Conservation (phyloP, 768 basidiomycete genomes). For the Panaeolus cyanescens region DNA sequence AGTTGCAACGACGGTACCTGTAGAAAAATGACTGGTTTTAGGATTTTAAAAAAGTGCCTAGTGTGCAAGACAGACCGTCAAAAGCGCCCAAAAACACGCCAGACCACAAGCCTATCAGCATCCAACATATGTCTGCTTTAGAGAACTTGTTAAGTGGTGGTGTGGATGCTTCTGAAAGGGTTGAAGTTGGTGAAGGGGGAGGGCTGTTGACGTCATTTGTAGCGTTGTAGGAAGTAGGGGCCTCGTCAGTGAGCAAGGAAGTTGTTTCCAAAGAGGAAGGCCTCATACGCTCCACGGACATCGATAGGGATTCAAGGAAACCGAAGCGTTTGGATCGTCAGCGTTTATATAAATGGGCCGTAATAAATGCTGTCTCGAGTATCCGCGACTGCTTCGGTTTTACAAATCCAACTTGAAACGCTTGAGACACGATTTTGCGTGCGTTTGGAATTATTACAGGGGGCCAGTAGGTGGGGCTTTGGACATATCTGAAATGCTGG, state of each 20-base stretch:
- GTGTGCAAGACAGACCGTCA: slow-evolving; percentile 61
- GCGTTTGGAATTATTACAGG: slow-evolving; percentile 5
- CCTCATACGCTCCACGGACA: slow-evolving; percentile 47
- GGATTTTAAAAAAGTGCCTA: slow-evolving; percentile 6
- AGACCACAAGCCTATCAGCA: slow-evolving; percentile 79
- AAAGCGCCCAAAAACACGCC: slow-evolving; percentile 84
- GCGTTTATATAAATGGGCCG: slow-evolving; percentile 12
- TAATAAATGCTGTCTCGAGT: slow-evolving; percentile 5
- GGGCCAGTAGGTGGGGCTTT: slow-evolving; percentile 19
- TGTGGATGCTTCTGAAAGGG: slow-evolving; percentile 29
- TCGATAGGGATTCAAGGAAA: slow-evolving; percentile 34
- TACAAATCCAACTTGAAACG: slow-evolving; percentile 35
- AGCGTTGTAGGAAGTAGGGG: slow-evolving; percentile 49
- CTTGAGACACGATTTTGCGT: slow-evolving; percentile 1
- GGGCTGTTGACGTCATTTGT: slow-evolving; percentile 39
- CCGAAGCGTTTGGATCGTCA: slow-evolving; percentile 19
- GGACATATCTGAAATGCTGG: not conserved
- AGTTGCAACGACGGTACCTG: slow-evolving; percentile 87
- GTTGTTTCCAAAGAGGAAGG: slow-evolving; percentile 52
- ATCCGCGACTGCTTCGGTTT: slow-evolving; percentile 27
- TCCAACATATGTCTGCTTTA: slow-evolving; percentile 61
- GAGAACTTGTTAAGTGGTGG: slow-evolving; percentile 48
- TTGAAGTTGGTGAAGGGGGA: slow-evolving; percentile 21
- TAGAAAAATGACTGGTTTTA: slow-evolving; percentile 12
- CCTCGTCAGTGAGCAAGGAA: slow-evolving; percentile 57